phyloP scores from a whole-genome alignment of 2,329 filamentous ascomycete species.

The Beauveria sp. region DNA sequence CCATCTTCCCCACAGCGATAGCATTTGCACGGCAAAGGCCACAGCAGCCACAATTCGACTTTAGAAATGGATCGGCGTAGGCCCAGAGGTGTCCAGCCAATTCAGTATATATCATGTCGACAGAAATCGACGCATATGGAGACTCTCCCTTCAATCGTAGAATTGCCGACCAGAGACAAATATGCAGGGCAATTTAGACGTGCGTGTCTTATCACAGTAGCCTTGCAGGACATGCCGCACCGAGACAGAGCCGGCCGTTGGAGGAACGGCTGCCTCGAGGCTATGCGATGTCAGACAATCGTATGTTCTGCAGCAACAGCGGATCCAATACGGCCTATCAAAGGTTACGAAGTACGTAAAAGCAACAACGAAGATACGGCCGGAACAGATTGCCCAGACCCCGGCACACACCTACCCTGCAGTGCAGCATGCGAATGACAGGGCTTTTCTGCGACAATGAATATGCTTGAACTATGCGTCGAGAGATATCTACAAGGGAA shows the following conservation, averaged over 20 bases:
- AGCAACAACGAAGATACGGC: too few species aligned
- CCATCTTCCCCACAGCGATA: neutral
- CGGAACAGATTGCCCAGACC: too few species aligned
- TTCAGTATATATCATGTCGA: neutral
- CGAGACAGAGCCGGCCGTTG: neutral
- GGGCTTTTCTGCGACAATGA: too few species aligned
- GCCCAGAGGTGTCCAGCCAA: neutral
- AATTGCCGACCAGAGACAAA: neutral
- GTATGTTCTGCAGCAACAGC: neutral
- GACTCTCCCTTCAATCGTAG: neutral
- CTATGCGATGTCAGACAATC: neutral
- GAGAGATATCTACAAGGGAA: too few species aligned
- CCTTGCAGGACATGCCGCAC: neutral
- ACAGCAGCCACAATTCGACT: neutral
- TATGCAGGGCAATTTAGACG: neutral
- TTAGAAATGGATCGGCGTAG: neutral
- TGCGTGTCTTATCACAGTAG: neutral
- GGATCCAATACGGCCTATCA: neutral
- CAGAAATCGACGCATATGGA: neutral
- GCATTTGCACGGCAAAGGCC: neutral
- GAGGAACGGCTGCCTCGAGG: neutral
- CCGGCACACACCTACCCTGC: too few species aligned
- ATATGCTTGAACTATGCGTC: too few species aligned
- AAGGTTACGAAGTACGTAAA: neutral
- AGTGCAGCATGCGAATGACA: too few species aligned